Conservation (phyloP, 306 rosid species). For the Vigna nakashimae region DNA sequence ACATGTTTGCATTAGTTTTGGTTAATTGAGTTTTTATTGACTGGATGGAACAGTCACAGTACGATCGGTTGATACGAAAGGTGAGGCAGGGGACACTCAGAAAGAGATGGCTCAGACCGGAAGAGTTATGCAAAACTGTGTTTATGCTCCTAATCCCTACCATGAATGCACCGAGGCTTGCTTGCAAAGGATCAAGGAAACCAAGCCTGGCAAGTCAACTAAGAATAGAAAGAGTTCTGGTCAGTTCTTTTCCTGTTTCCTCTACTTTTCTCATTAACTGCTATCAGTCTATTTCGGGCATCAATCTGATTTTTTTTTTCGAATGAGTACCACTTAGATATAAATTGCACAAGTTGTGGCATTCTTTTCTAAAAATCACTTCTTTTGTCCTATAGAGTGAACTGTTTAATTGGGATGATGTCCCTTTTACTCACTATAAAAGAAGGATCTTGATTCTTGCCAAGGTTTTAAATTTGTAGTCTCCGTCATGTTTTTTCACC, state of each 20-base stretch:
- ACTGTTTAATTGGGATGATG: not conserved
- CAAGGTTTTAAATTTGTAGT: slow-evolving; percentile 1
- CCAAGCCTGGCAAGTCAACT: slow-evolving; percentile 47
- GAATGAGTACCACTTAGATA: not conserved
- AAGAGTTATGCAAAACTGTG: slow-evolving; percentile 68
- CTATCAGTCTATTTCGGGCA: not conserved
- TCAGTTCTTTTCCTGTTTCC: slow-evolving; percentile 41
- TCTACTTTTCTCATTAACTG: not conserved
- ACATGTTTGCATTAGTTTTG: not conserved
- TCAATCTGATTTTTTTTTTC: not conserved
- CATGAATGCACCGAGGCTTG: slow-evolving; percentile 89
- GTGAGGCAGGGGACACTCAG: slow-evolving; percentile 35
- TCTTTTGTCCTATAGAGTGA: slow-evolving; percentile 3
- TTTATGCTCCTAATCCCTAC: slow-evolving; percentile 75
- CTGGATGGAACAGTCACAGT: slow-evolving; percentile 30
- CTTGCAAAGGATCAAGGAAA: slow-evolving; percentile 66
- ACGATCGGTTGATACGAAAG: slow-evolving; percentile 31
- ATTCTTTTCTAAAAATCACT: not conserved
- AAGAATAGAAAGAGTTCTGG: slow-evolving; percentile 68
- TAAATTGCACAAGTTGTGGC: not conserved
- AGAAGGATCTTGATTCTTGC: not conserved
- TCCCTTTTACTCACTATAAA: not conserved
- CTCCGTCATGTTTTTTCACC: no score
- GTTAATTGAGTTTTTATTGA: slow-evolving; percentile 17
- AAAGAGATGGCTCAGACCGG: slow-evolving; percentile 67